Evolutionary conservation across 2,329 filamentous ascomycete species (phyloP).

Genomic region (Calycina marina): DNA sequence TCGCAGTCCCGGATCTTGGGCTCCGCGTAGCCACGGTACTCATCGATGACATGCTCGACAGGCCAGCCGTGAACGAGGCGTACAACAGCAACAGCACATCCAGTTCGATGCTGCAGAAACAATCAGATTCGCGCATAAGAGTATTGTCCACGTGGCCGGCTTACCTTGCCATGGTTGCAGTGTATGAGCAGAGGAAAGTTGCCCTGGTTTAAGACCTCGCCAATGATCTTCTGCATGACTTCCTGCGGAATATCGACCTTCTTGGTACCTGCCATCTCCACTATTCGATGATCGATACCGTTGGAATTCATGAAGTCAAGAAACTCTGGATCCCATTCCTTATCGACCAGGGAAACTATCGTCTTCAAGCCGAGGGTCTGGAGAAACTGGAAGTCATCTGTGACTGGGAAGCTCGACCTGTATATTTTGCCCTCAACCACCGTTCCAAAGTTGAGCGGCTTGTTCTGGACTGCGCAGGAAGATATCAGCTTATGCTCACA

Average conservation of each 20-base stretch:
- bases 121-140: conserved; percentile 6
- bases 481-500: too few relatives aligned
- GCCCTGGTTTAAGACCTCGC: conserved; percentile 52
- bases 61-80: conserved; percentile 60
- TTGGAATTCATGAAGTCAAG: conserved; percentile 48
- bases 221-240: conserved; percentile 57
- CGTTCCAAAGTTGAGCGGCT: conserved; percentile 62
- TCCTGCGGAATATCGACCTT: conserved; percentile 52
- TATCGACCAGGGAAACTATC: conserved; percentile 58
- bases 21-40: conserved; percentile 55
- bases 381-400: conserved; percentile 57
- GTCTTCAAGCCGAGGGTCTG: conserved; percentile 57
- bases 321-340: conserved; percentile 39
- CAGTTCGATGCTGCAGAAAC: conserved; percentile 57
- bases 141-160: conserved; percentile 10
- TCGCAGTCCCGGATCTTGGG: conserved; percentile 47
- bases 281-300: conserved; percentile 56
- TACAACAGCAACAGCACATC: conserved; percentile 71
- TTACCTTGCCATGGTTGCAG: conserved; percentile 79
- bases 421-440: conserved; percentile 58
- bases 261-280: conserved; percentile 81
- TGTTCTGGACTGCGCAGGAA: too few relatives aligned
- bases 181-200: conserved; percentile 78
- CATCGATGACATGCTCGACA: conserved; percentile 44
- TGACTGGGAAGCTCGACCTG: conserved; percentile 65